Conservation (phyloP, 2,329 filamentous ascomycete species). For the Fusarium duplospermum region DNA sequence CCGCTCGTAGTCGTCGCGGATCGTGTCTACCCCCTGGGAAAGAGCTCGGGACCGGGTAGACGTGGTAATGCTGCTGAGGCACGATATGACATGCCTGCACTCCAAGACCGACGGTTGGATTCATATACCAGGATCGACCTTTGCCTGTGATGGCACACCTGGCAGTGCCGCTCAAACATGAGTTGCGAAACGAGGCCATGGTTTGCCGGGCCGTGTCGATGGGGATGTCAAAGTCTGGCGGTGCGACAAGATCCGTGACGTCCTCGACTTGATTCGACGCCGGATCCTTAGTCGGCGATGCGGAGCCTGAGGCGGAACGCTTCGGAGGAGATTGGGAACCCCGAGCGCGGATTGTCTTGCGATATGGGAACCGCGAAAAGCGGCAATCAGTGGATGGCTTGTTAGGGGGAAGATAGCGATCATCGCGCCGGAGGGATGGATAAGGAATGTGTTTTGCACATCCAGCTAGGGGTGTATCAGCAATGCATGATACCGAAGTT, state of each 20-base stretch:
- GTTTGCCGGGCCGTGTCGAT: not conserved
- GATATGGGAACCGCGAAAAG: not conserved
- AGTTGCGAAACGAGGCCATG: not conserved
- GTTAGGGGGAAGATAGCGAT: not conserved
- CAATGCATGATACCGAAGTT: not conserved
- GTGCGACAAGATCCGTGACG: not conserved
- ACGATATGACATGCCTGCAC: constrained; percentile 35
- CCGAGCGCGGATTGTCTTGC: not conserved
- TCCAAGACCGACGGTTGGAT: constrained; percentile 10
- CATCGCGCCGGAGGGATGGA: not conserved
- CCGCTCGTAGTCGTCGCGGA: not conserved
- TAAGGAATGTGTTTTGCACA: not conserved
- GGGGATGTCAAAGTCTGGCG: not conserved
- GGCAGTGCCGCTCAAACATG: not conserved
- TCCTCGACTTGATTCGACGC: not conserved
- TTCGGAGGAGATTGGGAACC: constrained; percentile 7
- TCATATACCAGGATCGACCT: constrained; percentile 21
- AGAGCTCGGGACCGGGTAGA: constrained; percentile 18
- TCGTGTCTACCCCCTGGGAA: not conserved
- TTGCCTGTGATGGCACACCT: constrained; percentile 18
- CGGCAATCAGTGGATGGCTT: not conserved
- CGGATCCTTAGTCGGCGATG: not conserved
- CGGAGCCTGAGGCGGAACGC: not conserved
- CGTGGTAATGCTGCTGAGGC: constrained; percentile 31
- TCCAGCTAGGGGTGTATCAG: not conserved